phyloP scores from a whole-genome alignment of 2,329 filamentous ascomycete genomes.

The Pseudopyrenochaeta lycopersici region DNA sequence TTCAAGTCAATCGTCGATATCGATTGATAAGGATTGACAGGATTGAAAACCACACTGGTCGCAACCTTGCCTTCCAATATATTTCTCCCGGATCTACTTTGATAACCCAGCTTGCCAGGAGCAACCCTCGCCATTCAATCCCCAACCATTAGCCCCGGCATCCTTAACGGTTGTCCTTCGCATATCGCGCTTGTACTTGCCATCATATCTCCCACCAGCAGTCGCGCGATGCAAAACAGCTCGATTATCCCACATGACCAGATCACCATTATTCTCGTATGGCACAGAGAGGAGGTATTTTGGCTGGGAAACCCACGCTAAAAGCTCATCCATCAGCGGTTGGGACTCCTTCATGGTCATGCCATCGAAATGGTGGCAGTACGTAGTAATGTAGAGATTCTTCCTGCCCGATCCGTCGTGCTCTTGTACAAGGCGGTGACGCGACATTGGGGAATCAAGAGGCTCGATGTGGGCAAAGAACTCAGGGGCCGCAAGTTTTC shows the following conservation, averaged over 20 bases:
- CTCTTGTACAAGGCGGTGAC: conserved; percentile 60
- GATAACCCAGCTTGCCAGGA: background rate
- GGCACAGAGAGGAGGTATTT: conserved; percentile 57
- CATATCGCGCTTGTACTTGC: conserved; percentile 62
- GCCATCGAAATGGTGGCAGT: conserved; percentile 62
- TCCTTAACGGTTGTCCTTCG: conserved; percentile 65
- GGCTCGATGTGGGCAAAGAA: conserved; percentile 59
- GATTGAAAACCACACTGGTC: no score
- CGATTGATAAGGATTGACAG: no score
- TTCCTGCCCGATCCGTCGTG: conserved; percentile 62
- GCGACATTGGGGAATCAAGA: conserved; percentile 41
- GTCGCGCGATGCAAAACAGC: conserved; percentile 63
- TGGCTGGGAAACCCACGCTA: conserved; percentile 56
- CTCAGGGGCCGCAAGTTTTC: conserved; percentile 60
- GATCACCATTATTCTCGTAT: conserved; percentile 60
- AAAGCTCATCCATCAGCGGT: conserved; percentile 51
- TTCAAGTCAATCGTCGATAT: no score
- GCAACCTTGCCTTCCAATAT: no score
- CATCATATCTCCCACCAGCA: conserved; percentile 58
- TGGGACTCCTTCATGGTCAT: conserved; percentile 39
- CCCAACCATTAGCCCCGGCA: conserved; percentile 50
- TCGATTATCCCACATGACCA: conserved; percentile 59
- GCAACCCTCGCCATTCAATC: conserved; percentile 45
- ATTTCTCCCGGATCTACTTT: no score
- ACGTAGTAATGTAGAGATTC: conserved; percentile 63